phyloP scores from a whole-genome alignment of 2,329 filamentous ascomycete species.

The Gyromitra esculenta region DNA sequence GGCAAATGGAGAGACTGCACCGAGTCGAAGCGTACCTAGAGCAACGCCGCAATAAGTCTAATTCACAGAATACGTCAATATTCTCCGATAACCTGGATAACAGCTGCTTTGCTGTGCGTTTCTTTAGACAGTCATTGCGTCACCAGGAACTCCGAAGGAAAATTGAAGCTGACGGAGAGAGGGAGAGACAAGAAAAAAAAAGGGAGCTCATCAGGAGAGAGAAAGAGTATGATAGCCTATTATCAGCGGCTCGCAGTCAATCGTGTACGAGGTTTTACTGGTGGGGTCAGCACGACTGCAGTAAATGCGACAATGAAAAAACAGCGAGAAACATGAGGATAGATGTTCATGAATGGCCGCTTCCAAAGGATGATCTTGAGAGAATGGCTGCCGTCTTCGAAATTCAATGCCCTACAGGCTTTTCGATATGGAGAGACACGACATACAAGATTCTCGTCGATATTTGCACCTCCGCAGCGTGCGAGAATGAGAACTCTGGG shows the following conservation, averaged over 20 bases:
- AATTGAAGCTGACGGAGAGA: slow-evolving; percentile 20
- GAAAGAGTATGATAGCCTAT: slow-evolving; percentile 58
- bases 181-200: slow-evolving; percentile 58
- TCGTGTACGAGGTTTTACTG: not conserved
- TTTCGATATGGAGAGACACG: slow-evolving; percentile 53
- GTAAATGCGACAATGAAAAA: not conserved
- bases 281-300: not conserved
- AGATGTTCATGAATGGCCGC: slow-evolving; percentile 67
- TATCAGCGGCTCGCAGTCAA: slow-evolving; percentile 25
- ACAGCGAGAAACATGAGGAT: slow-evolving; percentile 63
- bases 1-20: slow-evolving; percentile 64
- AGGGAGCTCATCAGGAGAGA: slow-evolving; percentile 59
- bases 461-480: slow-evolving; percentile 34
- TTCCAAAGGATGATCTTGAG: slow-evolving; percentile 59
- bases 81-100: slow-evolving; percentile 60
- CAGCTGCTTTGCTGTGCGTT: slow-evolving; percentile 64
- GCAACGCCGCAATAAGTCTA: slow-evolving; percentile 57
- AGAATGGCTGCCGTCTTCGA: slow-evolving; percentile 52
- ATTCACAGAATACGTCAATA: slow-evolving; percentile 58
- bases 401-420: slow-evolving; percentile 52
- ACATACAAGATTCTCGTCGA: slow-evolving; percentile 55
- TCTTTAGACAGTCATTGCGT: slow-evolving; percentile 62
- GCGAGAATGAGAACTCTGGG: not conserved
- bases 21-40: slow-evolving; percentile 65
- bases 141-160: slow-evolving; percentile 59